phyloP scores from a whole-genome alignment of 2,329 filamentous ascomycete genomes.

The Aspergillus eucalypticola region DNA sequence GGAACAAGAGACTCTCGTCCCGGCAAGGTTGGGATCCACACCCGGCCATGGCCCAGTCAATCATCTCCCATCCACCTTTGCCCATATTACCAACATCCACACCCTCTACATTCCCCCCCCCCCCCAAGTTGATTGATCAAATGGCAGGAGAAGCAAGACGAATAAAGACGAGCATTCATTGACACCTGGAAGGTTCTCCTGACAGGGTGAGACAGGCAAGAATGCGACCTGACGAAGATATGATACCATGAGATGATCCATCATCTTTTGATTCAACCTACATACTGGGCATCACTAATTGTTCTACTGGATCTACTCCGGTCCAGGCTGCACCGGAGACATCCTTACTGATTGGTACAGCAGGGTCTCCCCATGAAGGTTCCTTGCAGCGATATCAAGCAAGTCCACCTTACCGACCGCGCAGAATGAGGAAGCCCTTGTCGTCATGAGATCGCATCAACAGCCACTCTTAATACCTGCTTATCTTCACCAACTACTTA shows the following conservation, averaged over 20 bases:
- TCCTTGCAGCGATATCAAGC: not conserved
- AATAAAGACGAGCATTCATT: not conserved
- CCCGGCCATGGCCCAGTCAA: not conserved
- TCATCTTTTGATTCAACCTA: not conserved
- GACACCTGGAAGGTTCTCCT: not conserved
- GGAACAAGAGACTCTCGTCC: slow-evolving; percentile 2
- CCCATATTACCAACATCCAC: not conserved
- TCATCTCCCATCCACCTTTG: not conserved
- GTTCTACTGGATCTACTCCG: not conserved
- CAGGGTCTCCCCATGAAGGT: not conserved
- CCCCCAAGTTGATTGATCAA: slow-evolving; percentile 1
- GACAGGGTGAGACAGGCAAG: not conserved
- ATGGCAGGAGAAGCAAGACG: not conserved
- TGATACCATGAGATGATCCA: slow-evolving; percentile 5
- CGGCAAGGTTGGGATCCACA: slow-evolving; percentile 8
- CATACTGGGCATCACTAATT: not conserved
- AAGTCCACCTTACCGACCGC: not conserved
- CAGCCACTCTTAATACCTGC: not conserved
- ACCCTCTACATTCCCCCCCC: not conserved
- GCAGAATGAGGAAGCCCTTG: not conserved
- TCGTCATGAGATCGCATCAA: not conserved
- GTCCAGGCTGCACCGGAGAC: not conserved
- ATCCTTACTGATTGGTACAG: not conserved
- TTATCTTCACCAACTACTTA: not conserved
- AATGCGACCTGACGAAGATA: slow-evolving; percentile 1